phyloP scores from a whole-genome alignment of 1,139 yeast genomes.

The Blastobotrys malaysiensis region DNA sequence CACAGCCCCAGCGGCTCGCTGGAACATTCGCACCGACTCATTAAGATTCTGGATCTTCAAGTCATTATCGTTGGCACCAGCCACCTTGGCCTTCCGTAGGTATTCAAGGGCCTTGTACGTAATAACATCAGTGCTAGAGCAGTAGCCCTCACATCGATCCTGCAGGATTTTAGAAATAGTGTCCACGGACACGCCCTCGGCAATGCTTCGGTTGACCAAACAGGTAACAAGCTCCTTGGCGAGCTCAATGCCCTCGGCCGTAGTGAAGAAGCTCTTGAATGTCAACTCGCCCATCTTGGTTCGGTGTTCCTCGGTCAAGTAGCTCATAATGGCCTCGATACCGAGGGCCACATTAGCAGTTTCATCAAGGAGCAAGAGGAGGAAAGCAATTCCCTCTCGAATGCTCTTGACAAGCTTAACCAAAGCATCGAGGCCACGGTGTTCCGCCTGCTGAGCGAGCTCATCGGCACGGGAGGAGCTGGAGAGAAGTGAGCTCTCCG shows the following conservation, averaged over 20 bases:
- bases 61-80: conserved; percentile 60
- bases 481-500: conserved; percentile 23
- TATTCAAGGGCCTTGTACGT: conserved; percentile 93
- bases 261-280: conserved; percentile 73
- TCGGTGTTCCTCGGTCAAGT: conserved; percentile 61
- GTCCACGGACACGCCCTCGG: conserved; percentile 92
- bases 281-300: conserved; percentile 59
- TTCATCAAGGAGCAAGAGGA: conserved; percentile 78
- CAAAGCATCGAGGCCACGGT: conserved; percentile 77
- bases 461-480: conserved; percentile 38
- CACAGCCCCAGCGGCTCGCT: conserved; percentile 73
- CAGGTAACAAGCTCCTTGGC: conserved; percentile 85
- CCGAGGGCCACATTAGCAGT: conserved; percentile 38
- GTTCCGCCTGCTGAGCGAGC: conserved; percentile 84
- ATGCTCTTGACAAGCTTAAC: conserved; percentile 69
- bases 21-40: conserved; percentile 70
- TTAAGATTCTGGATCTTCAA: conserved; percentile 63
- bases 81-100: conserved; percentile 76
- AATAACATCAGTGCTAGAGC: conserved; percentile 88
- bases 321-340: conserved; percentile 63
- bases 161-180: conserved; percentile 82
- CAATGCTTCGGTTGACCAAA: conserved; percentile 78
- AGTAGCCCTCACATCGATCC: conserved; percentile 91
- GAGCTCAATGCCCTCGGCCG: conserved; percentile 54
- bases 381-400: conserved; percentile 85